These are phyloP conservation scores for Striga asiatica DNA, from an alignment of 257 asterid species.

Conservation along the genomic window DNA sequence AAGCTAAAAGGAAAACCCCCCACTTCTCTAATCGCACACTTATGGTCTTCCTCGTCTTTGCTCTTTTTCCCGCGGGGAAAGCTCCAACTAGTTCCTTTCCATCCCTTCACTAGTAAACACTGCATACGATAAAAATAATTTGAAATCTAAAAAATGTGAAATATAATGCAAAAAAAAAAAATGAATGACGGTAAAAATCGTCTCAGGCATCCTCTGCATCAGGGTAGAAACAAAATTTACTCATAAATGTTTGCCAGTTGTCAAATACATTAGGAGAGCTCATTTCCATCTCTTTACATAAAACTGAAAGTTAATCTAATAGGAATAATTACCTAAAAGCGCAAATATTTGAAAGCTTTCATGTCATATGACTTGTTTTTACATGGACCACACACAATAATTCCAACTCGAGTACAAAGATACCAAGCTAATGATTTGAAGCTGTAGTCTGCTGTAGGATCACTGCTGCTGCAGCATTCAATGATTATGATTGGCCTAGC, in stretches of 20 bases:
- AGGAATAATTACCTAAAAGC: neutral
- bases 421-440: no score
- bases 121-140: conserved; percentile 17
- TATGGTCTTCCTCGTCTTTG: conserved; percentile 78
- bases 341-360: neutral
- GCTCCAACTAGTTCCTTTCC: conserved; percentile 92
- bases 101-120: conserved; percentile 82
- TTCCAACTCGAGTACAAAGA: no score
- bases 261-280: neutral
- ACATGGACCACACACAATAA: neutral
- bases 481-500: neutral
- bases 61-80: conserved; percentile 86
- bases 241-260: neutral
- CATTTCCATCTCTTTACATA: neutral
- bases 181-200: no score
- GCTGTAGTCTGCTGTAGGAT: no score
- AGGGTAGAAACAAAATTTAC: neutral
- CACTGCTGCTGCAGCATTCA: neutral
- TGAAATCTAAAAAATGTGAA: neutral
- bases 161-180: no score
- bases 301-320: neutral
- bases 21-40: conserved; percentile 82
- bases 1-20: neutral
- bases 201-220: neutral
- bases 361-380: conserved; percentile 5